Evolutionary conservation across 2,329 filamentous ascomycete species (phyloP).

Genomic region (Arachnopeziza araneosa): DNA sequence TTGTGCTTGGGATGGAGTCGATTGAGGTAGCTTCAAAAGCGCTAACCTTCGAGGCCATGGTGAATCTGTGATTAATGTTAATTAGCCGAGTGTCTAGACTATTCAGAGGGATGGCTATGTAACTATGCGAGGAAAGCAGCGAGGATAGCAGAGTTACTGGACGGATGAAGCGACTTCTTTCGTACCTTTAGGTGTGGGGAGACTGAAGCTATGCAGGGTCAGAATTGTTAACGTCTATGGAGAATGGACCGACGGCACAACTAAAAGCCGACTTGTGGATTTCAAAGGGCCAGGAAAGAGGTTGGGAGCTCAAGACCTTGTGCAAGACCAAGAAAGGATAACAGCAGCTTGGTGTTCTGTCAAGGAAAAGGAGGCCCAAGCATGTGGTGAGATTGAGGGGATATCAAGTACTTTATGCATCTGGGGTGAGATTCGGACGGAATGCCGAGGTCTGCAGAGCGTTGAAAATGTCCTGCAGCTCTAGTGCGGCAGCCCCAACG

Average conservation of each 20-base stretch:
- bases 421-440: neutral
- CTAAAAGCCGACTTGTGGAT: neutral
- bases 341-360: neutral
- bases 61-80: neutral
- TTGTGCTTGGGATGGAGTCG: slow-evolving; percentile 58
- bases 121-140: neutral
- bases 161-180: neutral
- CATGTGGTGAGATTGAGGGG: neutral
- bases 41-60: slow-evolving; percentile 21
- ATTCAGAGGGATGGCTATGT: neutral
- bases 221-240: neutral
- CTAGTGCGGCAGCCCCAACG: neutral
- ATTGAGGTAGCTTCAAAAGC: slow-evolving; percentile 57
- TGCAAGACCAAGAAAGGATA: neutral
- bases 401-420: too few relatives aligned
- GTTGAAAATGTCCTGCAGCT: neutral
- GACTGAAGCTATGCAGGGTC: neutral
- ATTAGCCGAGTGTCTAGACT: neutral
- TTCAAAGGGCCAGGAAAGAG: neutral
- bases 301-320: neutral
- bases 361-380: neutral
- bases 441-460: neutral
- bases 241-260: neutral
- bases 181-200: neutral
- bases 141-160: neutral